Percentiles rank a stretch among this genome's conserved stretches.
Conservation (phyloP, 2,329 filamentous ascomycete genomes). For the Xylogone sp. region DNA sequence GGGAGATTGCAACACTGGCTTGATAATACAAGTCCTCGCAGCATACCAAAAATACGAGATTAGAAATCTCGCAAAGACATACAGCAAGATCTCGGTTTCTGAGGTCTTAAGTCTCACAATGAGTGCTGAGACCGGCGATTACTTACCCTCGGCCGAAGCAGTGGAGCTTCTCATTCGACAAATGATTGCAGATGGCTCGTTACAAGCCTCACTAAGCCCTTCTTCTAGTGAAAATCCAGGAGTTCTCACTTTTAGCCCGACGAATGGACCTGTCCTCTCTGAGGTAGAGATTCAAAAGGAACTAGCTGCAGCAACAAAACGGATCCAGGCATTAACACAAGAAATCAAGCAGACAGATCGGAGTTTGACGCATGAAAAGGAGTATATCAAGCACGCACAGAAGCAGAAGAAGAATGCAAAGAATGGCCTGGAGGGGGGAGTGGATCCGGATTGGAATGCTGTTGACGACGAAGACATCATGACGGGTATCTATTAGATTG, state of each 20-base stretch:
- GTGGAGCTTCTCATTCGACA: conserved; percentile 43
- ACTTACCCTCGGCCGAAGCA: conserved; percentile 37
- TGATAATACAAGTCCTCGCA: conserved; percentile 65
- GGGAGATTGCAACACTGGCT: conserved; percentile 67
- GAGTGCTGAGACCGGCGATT: conserved; percentile 48
- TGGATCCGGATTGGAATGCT: conserved; percentile 27
- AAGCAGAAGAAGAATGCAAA: conserved; percentile 34
- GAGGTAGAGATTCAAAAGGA: conserved; percentile 49
- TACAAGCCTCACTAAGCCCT: conserved; percentile 47
- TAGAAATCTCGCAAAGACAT: conserved; percentile 67
- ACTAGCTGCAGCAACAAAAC: conserved; percentile 37
- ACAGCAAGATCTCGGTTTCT: conserved; percentile 54
- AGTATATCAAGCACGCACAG: conserved; percentile 46
- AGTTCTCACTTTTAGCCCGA: conserved; percentile 48
- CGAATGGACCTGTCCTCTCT: conserved; percentile 36
- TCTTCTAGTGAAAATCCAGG: conserved; percentile 35
- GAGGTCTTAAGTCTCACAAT: conserved; percentile 49
- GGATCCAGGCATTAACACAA: conserved; percentile 41
- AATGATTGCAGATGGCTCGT: conserved; percentile 53
- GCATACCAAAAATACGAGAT: conserved; percentile 76
- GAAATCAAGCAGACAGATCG: conserved; percentile 50
- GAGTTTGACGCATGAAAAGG: conserved; percentile 50
- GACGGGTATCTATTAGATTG: conserved; percentile 33
- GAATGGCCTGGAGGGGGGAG: conserved; percentile 47
- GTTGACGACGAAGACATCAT: conserved; percentile 58